phyloP scores from a whole-genome alignment of 192 early-diverging fungal genomes.

The Entophlyctis luteolus region DNA sequence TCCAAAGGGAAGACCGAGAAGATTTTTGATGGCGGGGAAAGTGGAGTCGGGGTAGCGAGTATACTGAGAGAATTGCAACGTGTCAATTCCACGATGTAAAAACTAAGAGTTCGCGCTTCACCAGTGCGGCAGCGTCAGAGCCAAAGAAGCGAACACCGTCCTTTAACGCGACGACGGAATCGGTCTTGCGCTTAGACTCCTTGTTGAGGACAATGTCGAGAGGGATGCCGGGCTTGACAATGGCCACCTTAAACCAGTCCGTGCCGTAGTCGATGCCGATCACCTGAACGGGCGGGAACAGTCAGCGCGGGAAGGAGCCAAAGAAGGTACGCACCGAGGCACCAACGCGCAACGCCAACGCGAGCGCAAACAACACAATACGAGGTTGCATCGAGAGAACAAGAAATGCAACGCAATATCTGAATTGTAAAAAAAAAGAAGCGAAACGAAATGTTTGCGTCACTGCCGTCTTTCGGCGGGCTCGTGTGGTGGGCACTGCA shows the following conservation, averaged over 20 bases:
- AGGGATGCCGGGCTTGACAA: conserved; percentile 85
- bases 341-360: too few species aligned
- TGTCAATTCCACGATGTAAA: too few species aligned
- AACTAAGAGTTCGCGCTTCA: too few species aligned
- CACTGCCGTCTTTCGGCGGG: conserved; percentile 10
- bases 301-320: not conserved
- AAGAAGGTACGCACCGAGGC: too few species aligned
- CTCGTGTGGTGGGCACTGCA: conserved; percentile 5
- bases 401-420: not conserved
- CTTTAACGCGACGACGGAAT: conserved; percentile 68
- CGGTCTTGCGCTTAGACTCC: conserved; percentile 93
- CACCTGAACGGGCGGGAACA: conserved; percentile 38
- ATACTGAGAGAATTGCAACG: conserved; percentile 46
- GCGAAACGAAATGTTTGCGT: conserved; percentile 14
- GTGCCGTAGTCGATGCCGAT: conserved; percentile 96
- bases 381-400: too few species aligned
- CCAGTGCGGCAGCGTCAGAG: conserved; percentile 73
- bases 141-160: conserved; percentile 87
- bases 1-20: conserved; percentile 75
- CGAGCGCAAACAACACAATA: too few species aligned
- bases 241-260: conserved; percentile 94
- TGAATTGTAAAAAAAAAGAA: not conserved
- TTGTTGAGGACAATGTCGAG: conserved; percentile 93
- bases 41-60: conserved; percentile 77
- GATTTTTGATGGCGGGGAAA: conserved; percentile 77